Base-by-base conservation (phyloP, 306 rosid species). In the Citrullus colocynthis region DNA sequence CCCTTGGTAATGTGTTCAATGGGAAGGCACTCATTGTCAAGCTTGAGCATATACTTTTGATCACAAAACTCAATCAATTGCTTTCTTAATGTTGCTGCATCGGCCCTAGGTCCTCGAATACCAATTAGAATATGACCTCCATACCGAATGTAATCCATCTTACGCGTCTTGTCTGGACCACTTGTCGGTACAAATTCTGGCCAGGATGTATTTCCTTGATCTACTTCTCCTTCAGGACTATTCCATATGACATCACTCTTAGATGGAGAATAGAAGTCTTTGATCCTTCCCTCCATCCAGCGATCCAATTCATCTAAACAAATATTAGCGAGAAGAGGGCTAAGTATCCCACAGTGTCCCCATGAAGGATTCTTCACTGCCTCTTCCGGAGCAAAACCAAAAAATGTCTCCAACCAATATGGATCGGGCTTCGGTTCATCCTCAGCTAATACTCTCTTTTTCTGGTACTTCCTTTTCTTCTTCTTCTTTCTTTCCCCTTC, bases 381-480 rank as follows among this genome's bases (percentile, higher is more conserved):
- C 87, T 92, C 98, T 87, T 90, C 95, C 0, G 97, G 98, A 0
- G 93, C 90, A 63, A 94, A 92, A n/a, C 98, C 98, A 2, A 94
- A 94, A 83, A 94, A 92, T 0, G 91, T 79, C 39, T 92, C 96
- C 63, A 94, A 79, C 98, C 98, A 92, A 87, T 94, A 94, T 7
- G 98, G 98, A 81, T 94, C 97, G 2, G 98, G 98, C 86, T 94
- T 94, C 4, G 97, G 98, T 82, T 94, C 97, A 62, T 92, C 98
- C 84, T 94, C 98, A 0, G 91, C 97, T 78, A 94, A 79, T 20
- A 94, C 96, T 82, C 92, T 87, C 87, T 94, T 94, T 88, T 94
- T 94, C 86, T 92, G 98, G 74, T 94, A 92, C 90, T 94, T 94
- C 85, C 97, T 88, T 70, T 86, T 89, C 78, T 14, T 85, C 84